Conservation (phyloP, 2,329 filamentous ascomycete species). For the Pyrenophora teres region DNA sequence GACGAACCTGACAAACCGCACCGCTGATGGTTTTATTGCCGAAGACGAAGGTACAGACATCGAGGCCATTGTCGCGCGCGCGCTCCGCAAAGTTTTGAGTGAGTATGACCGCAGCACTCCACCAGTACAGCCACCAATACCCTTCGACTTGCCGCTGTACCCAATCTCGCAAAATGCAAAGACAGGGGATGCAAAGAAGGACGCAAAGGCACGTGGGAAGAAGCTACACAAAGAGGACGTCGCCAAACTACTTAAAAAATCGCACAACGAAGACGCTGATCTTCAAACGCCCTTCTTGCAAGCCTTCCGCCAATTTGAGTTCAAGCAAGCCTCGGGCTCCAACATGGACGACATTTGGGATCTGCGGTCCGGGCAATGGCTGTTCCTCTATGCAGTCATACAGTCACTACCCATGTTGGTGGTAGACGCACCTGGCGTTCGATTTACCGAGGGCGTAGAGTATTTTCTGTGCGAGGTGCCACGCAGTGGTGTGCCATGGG, state of each 20-base stretch:
- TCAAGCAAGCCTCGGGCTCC: conserved; percentile 67
- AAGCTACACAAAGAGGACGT: conserved; percentile 80
- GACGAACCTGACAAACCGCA: conserved; percentile 74
- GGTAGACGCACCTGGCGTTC: conserved; percentile 72
- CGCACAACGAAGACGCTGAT: conserved; percentile 77
- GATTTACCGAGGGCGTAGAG: conserved; percentile 72
- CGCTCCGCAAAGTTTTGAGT: conserved; percentile 76
- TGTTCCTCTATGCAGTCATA: conserved; percentile 78
- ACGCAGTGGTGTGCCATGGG: conserved; percentile 74
- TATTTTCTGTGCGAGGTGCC: conserved; percentile 82
- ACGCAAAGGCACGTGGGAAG: conserved; percentile 70
- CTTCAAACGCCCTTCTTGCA: conserved; percentile 66
- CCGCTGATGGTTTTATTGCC: conserved; percentile 69
- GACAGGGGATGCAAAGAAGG: conserved; percentile 71
- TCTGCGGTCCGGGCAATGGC: conserved; percentile 75
- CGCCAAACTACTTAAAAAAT: conserved; percentile 74
- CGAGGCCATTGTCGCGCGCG: conserved; percentile 65
- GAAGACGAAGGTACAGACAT: conserved; percentile 57
- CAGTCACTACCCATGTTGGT: conserved; percentile 79
- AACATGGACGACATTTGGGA: conserved; percentile 70
- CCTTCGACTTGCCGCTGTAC: conserved; percentile 82
- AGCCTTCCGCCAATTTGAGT: conserved; percentile 73
- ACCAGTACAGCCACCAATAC: conserved; percentile 87
- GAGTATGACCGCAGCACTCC: conserved; percentile 90
- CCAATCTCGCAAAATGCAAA: conserved; percentile 71